Evolutionary conservation across 208 protist species (phyloP).

Genomic region (Leishmania lainsoni): DNA sequence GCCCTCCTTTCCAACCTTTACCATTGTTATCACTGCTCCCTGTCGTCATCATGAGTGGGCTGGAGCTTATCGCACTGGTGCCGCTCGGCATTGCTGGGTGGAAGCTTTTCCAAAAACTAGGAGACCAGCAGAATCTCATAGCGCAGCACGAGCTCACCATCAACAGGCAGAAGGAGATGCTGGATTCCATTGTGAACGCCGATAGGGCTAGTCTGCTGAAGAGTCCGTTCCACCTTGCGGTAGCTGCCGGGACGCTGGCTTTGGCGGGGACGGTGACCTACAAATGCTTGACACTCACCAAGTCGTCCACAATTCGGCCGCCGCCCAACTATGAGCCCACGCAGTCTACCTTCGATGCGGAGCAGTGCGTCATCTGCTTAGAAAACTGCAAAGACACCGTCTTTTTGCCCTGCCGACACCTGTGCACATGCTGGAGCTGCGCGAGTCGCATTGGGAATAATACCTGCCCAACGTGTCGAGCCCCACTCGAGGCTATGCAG

Average conservation of each 20-base stretch:
- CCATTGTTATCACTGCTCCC: background rate
- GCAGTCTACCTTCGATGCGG: conserved; percentile 44
- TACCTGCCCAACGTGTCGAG: conserved; percentile 57
- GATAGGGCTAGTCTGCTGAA: background rate
- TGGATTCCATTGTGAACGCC: conserved; percentile 40
- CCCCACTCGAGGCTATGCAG: conserved; percentile 42
- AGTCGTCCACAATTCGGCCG: conserved; percentile 26
- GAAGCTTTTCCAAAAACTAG: conserved; percentile 54
- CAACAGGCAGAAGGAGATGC: conserved; percentile 56
- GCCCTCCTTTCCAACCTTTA: background rate
- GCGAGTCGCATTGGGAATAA: conserved; percentile 27
- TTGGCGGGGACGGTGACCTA: conserved; percentile 35
- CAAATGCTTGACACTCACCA: conserved; percentile 15
- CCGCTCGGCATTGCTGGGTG: conserved; percentile 60
- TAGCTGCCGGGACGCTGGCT: conserved; percentile 25
- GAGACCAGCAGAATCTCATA: conserved; percentile 63
- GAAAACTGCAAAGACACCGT: conserved; percentile 65
- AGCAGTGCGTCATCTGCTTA: conserved; percentile 77
- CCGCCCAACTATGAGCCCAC: conserved; percentile 59
- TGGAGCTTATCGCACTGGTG: conserved; percentile 45
- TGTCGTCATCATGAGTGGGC: conserved; percentile 24
- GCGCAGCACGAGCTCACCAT: conserved; percentile 63
- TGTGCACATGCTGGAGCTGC: conserved; percentile 75
- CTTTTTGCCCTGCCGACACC: conserved; percentile 72
- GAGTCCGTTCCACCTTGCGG: conserved; percentile 13